phyloP scores from a whole-genome alignment of 306 rosid species.

The Elaeagnus macrophylla region DNA sequence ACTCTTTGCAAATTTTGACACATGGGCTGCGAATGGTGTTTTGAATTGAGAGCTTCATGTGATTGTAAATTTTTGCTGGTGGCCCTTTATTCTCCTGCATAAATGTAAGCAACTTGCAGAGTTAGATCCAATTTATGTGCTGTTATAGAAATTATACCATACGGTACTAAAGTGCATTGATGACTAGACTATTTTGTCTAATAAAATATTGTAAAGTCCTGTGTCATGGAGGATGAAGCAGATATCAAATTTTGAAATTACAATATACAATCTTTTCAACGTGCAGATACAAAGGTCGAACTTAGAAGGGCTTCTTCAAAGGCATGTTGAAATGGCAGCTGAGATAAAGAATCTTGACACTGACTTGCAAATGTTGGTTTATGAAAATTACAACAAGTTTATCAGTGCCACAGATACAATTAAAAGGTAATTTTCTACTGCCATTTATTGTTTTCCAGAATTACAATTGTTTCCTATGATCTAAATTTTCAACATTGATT shows the following conservation, averaged over 20 bases:
- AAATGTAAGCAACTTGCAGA: too few relatives aligned
- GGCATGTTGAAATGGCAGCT: conserved; percentile 81
- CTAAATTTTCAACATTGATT: background rate
- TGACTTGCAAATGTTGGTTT: conserved; percentile 87
- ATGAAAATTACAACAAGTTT: conserved; percentile 88
- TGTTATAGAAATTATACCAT: too few relatives aligned
- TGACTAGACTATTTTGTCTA: too few relatives aligned
- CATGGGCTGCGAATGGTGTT: too few relatives aligned
- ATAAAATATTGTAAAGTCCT: background rate
- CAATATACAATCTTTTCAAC: conserved; percentile 5
- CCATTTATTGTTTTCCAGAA: background rate
- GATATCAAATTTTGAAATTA: background rate
- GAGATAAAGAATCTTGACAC: conserved; percentile 99
- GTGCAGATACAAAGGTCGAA: conserved; percentile 52
- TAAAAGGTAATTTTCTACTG: conserved; percentile 38
- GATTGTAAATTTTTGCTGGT: too few relatives aligned
- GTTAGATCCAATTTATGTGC: too few relatives aligned
- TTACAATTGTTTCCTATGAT: background rate
- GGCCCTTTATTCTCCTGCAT: too few relatives aligned
- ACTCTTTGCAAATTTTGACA: too few relatives aligned
- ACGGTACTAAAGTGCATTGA: too few relatives aligned
- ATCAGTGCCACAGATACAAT: conserved; percentile 86
- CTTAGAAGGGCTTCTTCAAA: conserved; percentile 77
- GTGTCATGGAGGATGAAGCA: background rate
- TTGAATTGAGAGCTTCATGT: too few relatives aligned